Evolutionary conservation across 768 basidiomycete genomes (phyloP).

Genomic region (Mycena vulgaris): DNA sequence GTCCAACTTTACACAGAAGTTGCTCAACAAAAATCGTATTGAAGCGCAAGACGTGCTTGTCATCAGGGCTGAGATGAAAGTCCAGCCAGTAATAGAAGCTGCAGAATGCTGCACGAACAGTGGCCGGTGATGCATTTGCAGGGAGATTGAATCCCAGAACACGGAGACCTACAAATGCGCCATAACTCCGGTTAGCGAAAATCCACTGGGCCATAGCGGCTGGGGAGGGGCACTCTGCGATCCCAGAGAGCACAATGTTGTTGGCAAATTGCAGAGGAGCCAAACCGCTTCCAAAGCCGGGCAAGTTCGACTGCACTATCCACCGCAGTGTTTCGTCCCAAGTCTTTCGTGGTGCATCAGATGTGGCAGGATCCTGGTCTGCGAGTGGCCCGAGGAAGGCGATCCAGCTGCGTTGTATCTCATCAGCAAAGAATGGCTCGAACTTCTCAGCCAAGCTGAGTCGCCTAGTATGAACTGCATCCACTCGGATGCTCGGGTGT

Average conservation of each 20-base stretch:
- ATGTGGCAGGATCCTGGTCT: constrained; percentile 17
- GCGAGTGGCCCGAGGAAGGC: constrained; percentile 18
- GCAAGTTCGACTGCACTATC: neutral
- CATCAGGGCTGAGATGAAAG: neutral
- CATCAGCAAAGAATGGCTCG: neutral
- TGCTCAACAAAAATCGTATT: constrained; percentile 35
- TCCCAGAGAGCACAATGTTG: constrained; percentile 16
- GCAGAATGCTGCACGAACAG: constrained; percentile 20
- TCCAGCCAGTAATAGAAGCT: constrained; percentile 26
- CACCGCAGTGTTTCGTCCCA: constrained; percentile 24
- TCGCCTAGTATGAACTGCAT: too few relatives aligned
- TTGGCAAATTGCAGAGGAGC: constrained; percentile 39
- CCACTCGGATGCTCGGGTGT: neutral
- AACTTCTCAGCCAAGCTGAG: constrained; percentile 20
- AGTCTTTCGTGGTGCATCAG: neutral
- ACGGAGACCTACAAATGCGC: constrained; percentile 32
- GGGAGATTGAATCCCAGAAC: constrained; percentile 22
- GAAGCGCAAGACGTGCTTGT: constrained; percentile 22
- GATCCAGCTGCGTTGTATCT: constrained; percentile 1
- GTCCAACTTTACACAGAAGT: constrained; percentile 35
- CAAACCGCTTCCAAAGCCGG: constrained; percentile 29
- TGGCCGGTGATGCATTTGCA: neutral
- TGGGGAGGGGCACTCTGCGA: constrained; percentile 14
- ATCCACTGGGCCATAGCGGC: constrained; percentile 33
- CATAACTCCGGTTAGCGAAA: constrained; percentile 19